These are phyloP conservation scores for Trifolium repens DNA, from an alignment of 306 rosid genomes.

Conservation along the genomic window DNA sequence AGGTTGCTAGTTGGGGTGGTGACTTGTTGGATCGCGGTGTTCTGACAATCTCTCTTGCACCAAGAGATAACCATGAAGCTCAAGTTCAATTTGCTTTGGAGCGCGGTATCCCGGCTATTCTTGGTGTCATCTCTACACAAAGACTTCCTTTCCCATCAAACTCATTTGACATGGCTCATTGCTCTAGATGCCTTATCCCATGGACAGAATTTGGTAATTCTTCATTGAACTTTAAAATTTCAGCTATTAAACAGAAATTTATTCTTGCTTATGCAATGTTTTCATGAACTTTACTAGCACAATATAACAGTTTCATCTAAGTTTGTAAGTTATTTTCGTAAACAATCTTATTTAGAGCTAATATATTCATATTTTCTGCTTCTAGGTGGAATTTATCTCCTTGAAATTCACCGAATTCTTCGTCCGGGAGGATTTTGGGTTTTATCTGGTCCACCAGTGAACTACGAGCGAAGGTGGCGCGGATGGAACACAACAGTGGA, in stretches of 20 bases:
- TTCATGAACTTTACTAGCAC: constrained; percentile 12
- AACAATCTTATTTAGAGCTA: neutral
- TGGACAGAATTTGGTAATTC: constrained; percentile 98
- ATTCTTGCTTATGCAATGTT: constrained; percentile 17
- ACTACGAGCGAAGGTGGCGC: constrained; percentile 82
- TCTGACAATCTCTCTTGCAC: constrained; percentile 90
- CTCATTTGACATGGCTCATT: constrained; percentile 98
- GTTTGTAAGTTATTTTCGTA: neutral
- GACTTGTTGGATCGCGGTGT: constrained; percentile 94
- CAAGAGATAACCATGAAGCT: constrained; percentile 99
- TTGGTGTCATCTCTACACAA: constrained; percentile 96
- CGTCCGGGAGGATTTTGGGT: constrained; percentile 99
- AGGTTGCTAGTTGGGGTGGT: constrained; percentile 99
- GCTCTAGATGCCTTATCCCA: constrained; percentile 99
- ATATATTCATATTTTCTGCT: constrained; percentile 21
- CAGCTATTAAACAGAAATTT: neutral
- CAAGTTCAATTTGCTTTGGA: constrained; percentile 98
- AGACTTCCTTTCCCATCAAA: constrained; percentile 95
- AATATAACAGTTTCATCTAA: neutral
- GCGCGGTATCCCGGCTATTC: constrained; percentile 98
- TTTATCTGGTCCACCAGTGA: constrained; percentile 95
- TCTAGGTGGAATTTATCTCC: constrained; percentile 90
- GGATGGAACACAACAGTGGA: constrained; percentile 96
- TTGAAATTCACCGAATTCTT: constrained; percentile 86
- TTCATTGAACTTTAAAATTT: neutral